Evolutionary conservation across 257 asterid genomes (phyloP), one percentile per base, ranked within the genome.

Genomic region (Hygrophila difformis): DNA sequence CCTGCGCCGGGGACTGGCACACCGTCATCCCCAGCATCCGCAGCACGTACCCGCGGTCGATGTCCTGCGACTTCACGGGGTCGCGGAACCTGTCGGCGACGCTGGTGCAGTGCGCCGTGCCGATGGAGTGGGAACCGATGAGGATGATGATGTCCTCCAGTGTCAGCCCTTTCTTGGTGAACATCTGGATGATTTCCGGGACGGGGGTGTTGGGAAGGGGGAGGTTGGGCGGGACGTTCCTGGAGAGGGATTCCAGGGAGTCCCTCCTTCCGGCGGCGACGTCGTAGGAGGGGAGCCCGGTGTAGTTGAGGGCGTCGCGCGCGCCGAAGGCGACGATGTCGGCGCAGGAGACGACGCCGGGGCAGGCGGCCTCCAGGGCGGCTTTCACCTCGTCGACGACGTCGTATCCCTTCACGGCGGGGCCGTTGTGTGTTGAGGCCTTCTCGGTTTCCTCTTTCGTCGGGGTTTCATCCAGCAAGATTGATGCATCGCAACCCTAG

Each of bases 401-500:
- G 1, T 65, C 68, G 13, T 38, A 66, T 12, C 91, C 94, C 3
- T 72, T 23, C 2, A 76, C 57, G 24, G 66, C 49, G 2, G 2
- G 16, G 1, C 76, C 87, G 13, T 82, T 82, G 20, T 58, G 50
- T 2, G 10, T n/a, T 14, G 87, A 67, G 5, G 24, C 56, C 70
- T 79, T 82, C 76, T 76, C 91, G 20, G 67, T 74, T 4, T 44
- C 52, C 51, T 64, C 79, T 1, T 71, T 70, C 0, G 62, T 18
- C 2, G 84, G 77, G 1, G 81, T 76, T 16, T 12, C 9, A 39
- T 82, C 94, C 18, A 79, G 67, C n/a, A 82, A 53, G 53, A 82
- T 29, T 3, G 91, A 82, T 12, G 80, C 91, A 15, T 82, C 94
- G 39, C 91, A 82, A 3, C 94, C 87, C 94, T 76, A 72, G 44